phyloP scores from a whole-genome alignment of 2,329 filamentous ascomycete genomes.

The Chaetomiaceae sp. region DNA sequence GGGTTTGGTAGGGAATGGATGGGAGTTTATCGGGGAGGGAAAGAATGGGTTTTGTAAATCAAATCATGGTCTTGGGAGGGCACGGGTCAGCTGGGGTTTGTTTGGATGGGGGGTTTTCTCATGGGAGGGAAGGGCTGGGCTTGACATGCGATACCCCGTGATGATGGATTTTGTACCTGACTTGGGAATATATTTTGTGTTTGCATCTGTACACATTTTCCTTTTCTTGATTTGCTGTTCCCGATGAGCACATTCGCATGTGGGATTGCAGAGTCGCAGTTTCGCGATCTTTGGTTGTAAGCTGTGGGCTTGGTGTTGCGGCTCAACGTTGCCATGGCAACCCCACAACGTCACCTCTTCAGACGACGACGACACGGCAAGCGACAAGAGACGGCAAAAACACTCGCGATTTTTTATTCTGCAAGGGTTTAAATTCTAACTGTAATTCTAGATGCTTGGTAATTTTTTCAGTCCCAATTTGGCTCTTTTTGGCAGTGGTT shows the following conservation, averaged over 20 bases:
- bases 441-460: no score
- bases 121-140: no score
- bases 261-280: background rate
- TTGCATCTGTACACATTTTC: background rate
- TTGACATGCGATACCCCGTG: background rate
- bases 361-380: no score
- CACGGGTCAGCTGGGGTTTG: background rate
- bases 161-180: background rate
- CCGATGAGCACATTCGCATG: background rate
- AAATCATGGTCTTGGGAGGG: no score
- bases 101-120: background rate
- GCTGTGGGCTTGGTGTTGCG: background rate
- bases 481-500: no score
- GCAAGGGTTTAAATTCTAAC: no score
- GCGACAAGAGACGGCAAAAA: no score
- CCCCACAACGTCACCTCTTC: background rate
- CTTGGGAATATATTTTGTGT: background rate
- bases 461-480: no score
- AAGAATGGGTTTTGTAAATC: no score
- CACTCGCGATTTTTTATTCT: no score
- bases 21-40: background rate
- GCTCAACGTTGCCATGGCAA: slow-evolving; percentile 9
- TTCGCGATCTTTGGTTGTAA: background rate
- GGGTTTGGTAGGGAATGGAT: background rate
- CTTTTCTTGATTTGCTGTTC: background rate